These are phyloP conservation scores for Penicillium sp. DNA, from an alignment of 2,329 filamentous ascomycete genomes.

Conservation along the genomic window DNA sequence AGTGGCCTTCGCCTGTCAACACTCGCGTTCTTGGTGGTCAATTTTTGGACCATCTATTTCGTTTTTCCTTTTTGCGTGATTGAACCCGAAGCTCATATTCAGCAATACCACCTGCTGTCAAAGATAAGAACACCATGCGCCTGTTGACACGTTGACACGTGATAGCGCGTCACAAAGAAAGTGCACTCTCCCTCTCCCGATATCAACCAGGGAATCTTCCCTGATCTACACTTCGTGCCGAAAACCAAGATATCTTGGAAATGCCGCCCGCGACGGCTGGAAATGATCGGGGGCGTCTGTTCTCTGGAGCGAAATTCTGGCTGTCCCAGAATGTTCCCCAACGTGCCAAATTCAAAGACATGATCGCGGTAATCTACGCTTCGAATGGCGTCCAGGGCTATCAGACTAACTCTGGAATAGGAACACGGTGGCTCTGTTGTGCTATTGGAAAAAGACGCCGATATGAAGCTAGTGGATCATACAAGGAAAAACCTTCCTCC, in stretches of 20 bases:
- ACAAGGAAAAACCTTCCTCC: conserved; percentile 49
- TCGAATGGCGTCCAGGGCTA: background rate
- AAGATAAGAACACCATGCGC: background rate
- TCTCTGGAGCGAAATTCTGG: conserved; percentile 58
- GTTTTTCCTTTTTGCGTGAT: no score
- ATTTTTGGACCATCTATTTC: no score
- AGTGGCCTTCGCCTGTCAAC: no score
- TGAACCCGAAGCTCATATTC: background rate
- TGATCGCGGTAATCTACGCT: conserved; percentile 43
- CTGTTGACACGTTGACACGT: conserved; percentile 22
- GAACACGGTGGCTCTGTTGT: conserved; percentile 56
- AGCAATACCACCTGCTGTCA: no score
- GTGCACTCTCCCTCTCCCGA: no score
- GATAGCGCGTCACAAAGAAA: conserved; percentile 24
- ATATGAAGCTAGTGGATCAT: conserved; percentile 60
- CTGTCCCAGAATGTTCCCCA: conserved; percentile 54
- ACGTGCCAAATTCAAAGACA: conserved; percentile 48
- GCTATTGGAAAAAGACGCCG: conserved; percentile 53
- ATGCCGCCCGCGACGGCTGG: background rate
- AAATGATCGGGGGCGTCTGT: conserved; percentile 38
- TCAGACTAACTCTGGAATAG: conserved; percentile 24
- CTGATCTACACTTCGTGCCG: background rate
- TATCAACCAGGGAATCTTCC: no score
- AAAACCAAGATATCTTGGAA: background rate
- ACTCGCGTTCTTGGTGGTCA: no score